Evolutionary conservation across 805 yeast species (phyloP).

Genomic region (Komagataella pseudopastoris): DNA sequence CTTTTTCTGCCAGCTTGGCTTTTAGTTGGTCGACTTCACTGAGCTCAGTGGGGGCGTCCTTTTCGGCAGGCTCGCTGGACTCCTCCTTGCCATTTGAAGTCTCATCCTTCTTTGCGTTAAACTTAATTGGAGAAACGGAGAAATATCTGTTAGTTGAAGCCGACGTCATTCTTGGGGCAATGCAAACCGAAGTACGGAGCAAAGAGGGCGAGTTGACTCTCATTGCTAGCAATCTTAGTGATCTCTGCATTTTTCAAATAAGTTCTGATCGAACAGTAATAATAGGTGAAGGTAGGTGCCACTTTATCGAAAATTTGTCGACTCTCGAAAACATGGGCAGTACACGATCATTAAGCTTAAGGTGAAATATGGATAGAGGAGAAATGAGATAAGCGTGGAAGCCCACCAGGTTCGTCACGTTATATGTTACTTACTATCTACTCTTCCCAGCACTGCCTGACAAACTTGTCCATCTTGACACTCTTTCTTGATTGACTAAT

Average conservation of each 20-base stretch:
- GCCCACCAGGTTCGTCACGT: background rate
- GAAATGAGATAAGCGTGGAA: background rate
- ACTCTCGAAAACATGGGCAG: background rate
- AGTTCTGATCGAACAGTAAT: background rate
- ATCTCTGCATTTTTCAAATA: slow-evolving; percentile 1
- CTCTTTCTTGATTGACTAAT: slow-evolving; percentile 55
- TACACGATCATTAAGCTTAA: background rate
- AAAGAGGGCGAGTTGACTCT: background rate
- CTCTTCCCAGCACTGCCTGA: slow-evolving; percentile 54
- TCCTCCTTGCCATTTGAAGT: slow-evolving; percentile 10
- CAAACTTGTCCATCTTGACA: slow-evolving; percentile 81
- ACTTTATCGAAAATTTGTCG: background rate
- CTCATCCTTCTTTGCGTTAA: slow-evolving; percentile 15
- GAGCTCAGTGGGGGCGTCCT: slow-evolving; percentile 6
- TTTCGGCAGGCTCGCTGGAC: slow-evolving; percentile 6
- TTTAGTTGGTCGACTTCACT: slow-evolving; percentile 26
- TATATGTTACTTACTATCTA: background rate
- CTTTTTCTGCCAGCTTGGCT: slow-evolving; percentile 43
- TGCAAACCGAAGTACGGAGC: background rate
- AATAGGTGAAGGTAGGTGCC: background rate
- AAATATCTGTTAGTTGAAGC: slow-evolving; percentile 10
- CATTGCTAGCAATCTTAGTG: background rate
- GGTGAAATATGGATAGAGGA: background rate
- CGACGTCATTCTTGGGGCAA: background rate
- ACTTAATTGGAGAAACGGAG: slow-evolving; percentile 8